phyloP scores from a whole-genome alignment of 2,329 filamentous ascomycete genomes.

The Madurella mycetomatis region DNA sequence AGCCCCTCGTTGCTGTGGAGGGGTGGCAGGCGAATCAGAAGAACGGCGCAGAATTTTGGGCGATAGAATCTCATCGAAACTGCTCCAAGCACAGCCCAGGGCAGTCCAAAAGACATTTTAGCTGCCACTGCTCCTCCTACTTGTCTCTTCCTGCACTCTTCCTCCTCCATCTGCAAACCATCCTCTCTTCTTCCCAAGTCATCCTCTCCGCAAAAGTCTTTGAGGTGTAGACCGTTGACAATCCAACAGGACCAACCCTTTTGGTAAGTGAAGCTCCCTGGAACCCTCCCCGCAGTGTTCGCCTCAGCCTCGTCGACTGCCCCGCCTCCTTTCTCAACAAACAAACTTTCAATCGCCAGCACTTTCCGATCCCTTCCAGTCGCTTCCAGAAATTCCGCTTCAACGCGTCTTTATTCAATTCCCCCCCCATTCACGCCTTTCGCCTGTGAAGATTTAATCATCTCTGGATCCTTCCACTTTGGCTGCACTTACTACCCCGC shows the following conservation, averaged over 20 bases:
- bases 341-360: too few relatives aligned
- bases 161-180: slow-evolving; percentile 21
- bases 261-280: slow-evolving; percentile 21
- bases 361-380: too few relatives aligned
- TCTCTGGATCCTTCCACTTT: neutral
- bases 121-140: slow-evolving; percentile 25
- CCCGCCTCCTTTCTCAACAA: neutral
- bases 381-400: neutral
- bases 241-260: slow-evolving; percentile 1
- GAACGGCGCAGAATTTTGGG: slow-evolving; percentile 27
- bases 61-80: slow-evolving; percentile 35
- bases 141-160: slow-evolving; percentile 14
- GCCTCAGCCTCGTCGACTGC: slow-evolving; percentile 18
- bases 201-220: slow-evolving; percentile 4
- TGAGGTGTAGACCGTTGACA: slow-evolving; percentile 18
- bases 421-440: slow-evolving; percentile 7
- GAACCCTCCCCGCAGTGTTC: neutral
- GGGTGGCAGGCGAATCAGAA: slow-evolving; percentile 26
- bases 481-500: neutral
- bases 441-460: neutral
- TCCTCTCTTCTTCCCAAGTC: slow-evolving; percentile 9
- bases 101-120: slow-evolving; percentile 31
- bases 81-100: slow-evolving; percentile 29
- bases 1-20: slow-evolving; percentile 21
- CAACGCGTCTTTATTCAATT: neutral